Evolutionary conservation across 176 grass and related monocot species (phyloP), one percentile per base, ranked within the genome.

Genomic region (Ensete ventricosum): DNA sequence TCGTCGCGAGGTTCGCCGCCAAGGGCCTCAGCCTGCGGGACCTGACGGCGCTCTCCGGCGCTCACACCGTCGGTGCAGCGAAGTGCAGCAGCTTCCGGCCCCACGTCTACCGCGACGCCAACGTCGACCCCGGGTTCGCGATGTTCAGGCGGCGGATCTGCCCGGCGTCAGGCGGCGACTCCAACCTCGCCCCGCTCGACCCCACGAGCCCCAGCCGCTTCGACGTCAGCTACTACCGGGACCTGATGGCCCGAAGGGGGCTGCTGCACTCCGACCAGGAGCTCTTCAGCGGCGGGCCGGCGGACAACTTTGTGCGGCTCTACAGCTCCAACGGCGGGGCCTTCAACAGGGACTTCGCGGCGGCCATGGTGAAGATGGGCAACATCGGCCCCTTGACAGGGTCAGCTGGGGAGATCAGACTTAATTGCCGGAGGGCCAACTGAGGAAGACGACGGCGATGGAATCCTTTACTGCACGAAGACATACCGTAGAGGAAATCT

Each of bases 241-340:
- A 62, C 29, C 73, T 76, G 55, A 19, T 76, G 55, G 8, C 17
- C 19, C 73, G 19, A 29, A 16, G 55, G 16, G 73, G 73, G 57
- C 73, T 76, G 55, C 73, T 76, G 73, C 73, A 76, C 73, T 76
- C 73, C 0, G 73, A 76, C 57, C 73, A 76, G 73, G 29, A 50
- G 73, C 73, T 76, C 22, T 62, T 76, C 54, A 76, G 63, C 11
- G 4, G 19, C 26, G 73, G 57, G 3, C 19, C 73, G 17, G 25
- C 26, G 55, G 73, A 62, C 29, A 7, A 14, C 16, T 55, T 63
- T 55, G 73, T 76, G 27, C 8, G 19, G 55, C 57, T 43, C 25
- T 76, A 76, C 73, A 51, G 55, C 55, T 9, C 2, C 54, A 23
- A 76, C 34, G 25, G 27, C 9, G 9, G 11, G 1, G 51, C 23